These are phyloP conservation scores for Monosporozyma yasuniensis DNA, from an alignment of 805 yeast genomes.

Conservation along the genomic window DNA sequence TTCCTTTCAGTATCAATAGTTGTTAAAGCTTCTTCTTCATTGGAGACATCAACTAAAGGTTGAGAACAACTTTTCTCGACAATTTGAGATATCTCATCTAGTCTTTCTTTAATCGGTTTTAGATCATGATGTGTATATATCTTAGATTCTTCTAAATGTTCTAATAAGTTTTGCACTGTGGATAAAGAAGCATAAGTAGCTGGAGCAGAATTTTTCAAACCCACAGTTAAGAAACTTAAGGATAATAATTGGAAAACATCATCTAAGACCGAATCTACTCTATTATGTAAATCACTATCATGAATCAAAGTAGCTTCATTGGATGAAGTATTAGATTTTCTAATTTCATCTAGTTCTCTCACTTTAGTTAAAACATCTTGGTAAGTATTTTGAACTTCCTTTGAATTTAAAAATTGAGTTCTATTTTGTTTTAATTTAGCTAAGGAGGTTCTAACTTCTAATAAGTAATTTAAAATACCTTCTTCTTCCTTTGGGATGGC, in stretches of 20 bases:
- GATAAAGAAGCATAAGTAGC: constrained; percentile 86
- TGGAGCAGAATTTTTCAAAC: constrained; percentile 82
- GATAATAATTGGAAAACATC: constrained; percentile 85
- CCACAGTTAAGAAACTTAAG: constrained; percentile 84
- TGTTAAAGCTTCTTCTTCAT: constrained; percentile 11
- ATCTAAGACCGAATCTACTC: constrained; percentile 69
- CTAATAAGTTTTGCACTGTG: constrained; percentile 76
- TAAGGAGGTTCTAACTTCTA: constrained; percentile 36
- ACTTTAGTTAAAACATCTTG: constrained; percentile 47
- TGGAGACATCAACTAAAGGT: constrained; percentile 10
- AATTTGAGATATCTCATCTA: constrained; percentile 59
- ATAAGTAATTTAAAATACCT: constrained; percentile 33
- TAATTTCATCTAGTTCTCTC: constrained; percentile 43
- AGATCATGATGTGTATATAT: constrained; percentile 81
- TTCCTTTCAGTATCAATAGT: constrained; percentile 23
- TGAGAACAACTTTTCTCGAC: constrained; percentile 35
- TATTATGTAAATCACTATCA: constrained; percentile 28
- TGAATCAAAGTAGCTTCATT: constrained; percentile 23
- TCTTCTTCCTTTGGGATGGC: constrained; percentile 32
- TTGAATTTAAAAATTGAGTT: constrained; percentile 53
- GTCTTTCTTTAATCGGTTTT: constrained; percentile 62
- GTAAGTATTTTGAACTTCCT: constrained; percentile 55
- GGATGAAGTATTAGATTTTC: constrained; percentile 34
- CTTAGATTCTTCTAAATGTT: constrained; percentile 71
- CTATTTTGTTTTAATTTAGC: constrained; percentile 54